These are phyloP conservation scores for Fusarium zealandicum DNA, from an alignment of 2,329 filamentous ascomycete genomes.

Conservation along the genomic window DNA sequence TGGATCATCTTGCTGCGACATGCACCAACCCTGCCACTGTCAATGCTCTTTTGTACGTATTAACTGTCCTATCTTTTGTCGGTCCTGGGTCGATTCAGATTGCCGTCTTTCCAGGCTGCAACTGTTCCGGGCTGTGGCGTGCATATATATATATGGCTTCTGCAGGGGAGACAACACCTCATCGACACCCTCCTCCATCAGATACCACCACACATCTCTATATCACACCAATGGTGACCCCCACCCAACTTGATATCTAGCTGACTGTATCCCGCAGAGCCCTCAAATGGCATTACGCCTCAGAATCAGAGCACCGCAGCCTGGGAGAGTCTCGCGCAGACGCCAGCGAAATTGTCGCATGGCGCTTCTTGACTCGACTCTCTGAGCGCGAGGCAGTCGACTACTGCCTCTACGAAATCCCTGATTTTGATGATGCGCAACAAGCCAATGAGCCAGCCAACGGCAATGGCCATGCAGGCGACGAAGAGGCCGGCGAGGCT, in stretches of 20 bases:
- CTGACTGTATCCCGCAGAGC: conserved; percentile 58
- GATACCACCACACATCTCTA: background rate
- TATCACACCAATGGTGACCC: too few species aligned
- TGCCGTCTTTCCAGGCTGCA: conserved; percentile 2
- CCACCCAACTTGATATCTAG: background rate
- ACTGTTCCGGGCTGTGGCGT: too few species aligned
- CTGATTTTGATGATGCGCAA: conserved; percentile 49
- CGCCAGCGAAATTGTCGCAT: conserved; percentile 82
- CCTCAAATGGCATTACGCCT: conserved; percentile 76
- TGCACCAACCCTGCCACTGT: conserved; percentile 75
- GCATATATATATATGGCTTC: conserved; percentile 6
- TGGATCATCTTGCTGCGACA: conserved; percentile 67
- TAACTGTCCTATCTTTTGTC: background rate
- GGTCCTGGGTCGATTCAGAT: background rate
- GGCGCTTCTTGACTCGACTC: conserved; percentile 75
- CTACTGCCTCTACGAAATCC: conserved; percentile 76
- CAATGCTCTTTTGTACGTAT: conserved; percentile 73
- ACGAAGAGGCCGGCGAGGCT: conserved; percentile 57
- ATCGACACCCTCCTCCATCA: background rate
- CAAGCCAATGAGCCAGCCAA: conserved; percentile 24
- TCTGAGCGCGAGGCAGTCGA: conserved; percentile 78
- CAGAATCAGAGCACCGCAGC: conserved; percentile 67
- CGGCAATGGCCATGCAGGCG: conserved; percentile 23
- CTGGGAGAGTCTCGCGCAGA: conserved; percentile 73
- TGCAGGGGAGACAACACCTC: conserved; percentile 2